Evolutionary conservation across 495 filamentous ascomycete genomes (phyloP), one percentile per base, ranked within the genome.

Genomic region (Amorphotheca resinae): DNA sequence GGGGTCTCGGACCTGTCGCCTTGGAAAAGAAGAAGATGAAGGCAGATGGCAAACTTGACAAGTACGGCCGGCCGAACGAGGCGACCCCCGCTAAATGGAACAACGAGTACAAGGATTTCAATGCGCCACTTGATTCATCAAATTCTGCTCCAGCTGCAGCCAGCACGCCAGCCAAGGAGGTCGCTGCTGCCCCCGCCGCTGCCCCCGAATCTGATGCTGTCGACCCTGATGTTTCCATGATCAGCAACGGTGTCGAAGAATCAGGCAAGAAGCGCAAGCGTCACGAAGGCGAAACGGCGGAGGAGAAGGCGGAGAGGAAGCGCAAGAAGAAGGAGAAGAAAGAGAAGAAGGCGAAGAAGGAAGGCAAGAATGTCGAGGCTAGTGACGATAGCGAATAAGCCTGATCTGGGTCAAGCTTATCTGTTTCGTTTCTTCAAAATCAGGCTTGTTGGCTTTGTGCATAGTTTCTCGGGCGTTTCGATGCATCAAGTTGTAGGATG

Each of bases 1-100:
- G 91, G 91, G 93, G 93, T 38, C 63, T 95, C 51, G 91, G 91
- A 33, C 88, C 89, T 31, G 76, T 84, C 43, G 88, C 91, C 21
- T 54, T 81, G 32, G 82, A 95, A 67, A 98, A 98, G 79, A 96
- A 96, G 79, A 93, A 95, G 76, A 77, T 98, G 67, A 96, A 95
- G 74, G 82, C 83, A n/a, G 80, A 81, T 50, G 91, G 91, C 60
- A 89, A 94, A 68, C 79, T 98, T 20, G 91, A 98, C 69, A 98
- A 98, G 75, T 96, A 76, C 49, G 91, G 91, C 43, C 76, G 89
- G 32, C 61, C 84, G 38, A 98, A 95, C 62, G 89, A 95, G 57
- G 72, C 75, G 40, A 98, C 91, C 6, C 91, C 91, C 18, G 76
- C 83, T 35, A 79, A 88, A 60, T 98, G 91, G 91, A 87, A 81